Evolutionary conservation across 1,284 basidiomycete species (phyloP).

Genomic region (Moesziomyces sp.): DNA sequence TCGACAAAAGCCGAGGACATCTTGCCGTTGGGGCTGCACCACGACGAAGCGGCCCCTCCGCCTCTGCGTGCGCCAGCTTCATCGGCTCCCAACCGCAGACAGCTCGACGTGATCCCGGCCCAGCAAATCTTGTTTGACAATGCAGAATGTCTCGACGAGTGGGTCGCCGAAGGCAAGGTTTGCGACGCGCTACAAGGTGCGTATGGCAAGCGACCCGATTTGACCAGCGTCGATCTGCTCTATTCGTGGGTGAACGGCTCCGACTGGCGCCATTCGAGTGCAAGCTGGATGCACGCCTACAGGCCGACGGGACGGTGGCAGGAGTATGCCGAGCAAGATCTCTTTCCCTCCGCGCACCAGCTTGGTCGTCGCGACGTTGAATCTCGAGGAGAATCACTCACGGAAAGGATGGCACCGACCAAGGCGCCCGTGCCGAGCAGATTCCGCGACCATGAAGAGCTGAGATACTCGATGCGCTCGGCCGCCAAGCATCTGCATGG

Average conservation of each 20-base stretch:
- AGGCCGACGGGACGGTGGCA: conserved; percentile 30
- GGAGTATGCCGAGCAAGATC: conserved; percentile 37
- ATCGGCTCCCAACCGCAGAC: conserved; percentile 19
- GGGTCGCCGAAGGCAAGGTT: conserved; percentile 24
- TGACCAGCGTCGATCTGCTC: conserved; percentile 35
- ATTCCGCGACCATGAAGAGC: conserved; percentile 54
- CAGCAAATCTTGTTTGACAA: conserved; percentile 22
- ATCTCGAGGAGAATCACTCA: not conserved
- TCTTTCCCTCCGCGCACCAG: conserved; percentile 20
- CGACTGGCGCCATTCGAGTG: conserved; percentile 37
- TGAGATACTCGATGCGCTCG: conserved; percentile 43
- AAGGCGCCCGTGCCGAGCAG: conserved; percentile 24
- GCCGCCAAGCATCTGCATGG: conserved; percentile 41
- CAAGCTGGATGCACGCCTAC: conserved; percentile 42
- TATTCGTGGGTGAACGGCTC: conserved; percentile 53
- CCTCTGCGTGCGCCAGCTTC: conserved; percentile 4
- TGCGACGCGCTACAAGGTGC: conserved; percentile 23
- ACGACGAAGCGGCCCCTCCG: conserved; percentile 6
- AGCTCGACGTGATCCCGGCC: conserved; percentile 23
- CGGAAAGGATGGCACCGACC: conserved; percentile 9
- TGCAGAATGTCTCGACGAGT: conserved; percentile 24
- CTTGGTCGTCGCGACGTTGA: not conserved
- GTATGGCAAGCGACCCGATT: conserved; percentile 16
- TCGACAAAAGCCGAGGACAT: conserved; percentile 14
- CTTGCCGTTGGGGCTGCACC: conserved; percentile 30